Evolutionary conservation across 345 rosid genomes (phyloP), one percentile per base, ranked within the genome.

Genomic region (Ceriops decandra): DNA sequence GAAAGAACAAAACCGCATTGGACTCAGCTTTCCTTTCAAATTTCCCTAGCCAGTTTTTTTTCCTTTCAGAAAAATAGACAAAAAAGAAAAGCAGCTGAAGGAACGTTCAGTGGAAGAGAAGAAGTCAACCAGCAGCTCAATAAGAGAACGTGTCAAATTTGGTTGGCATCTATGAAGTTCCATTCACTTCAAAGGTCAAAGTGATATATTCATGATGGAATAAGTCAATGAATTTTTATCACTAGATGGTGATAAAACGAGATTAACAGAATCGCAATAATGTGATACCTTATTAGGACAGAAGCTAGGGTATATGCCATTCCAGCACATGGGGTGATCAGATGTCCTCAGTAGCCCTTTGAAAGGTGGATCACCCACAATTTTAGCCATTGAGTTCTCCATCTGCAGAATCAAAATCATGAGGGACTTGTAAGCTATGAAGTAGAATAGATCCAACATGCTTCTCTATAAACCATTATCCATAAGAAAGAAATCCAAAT

Each of bases 221-320:
- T 51, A 30, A 60, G 21, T 32, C 27, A n/a, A 11, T 2, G 31
- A 56, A 47, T 6, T 11, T 4, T 36, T 59, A 42, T 42, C 49
- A 11, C 17, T 13, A 42, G 13, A 11, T 11, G 46, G 49, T 42
- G 49, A 42, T 33, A 42, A 42, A 13, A 13, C 15, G 49, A 42
- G 49, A 9, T 42, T 42, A 42, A 42, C 49, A 42, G 0, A 42
- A 42, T 42, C 1, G 24, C 59, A 56, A 56, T 26, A 13, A 62
- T 28, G n/a, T 28, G 28, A 22, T 87, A 90, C 98, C 96, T 85
- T 83, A 62, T 75, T 66, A 51, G 83, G 76, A 78, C 83, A 76
- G 82, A 74, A 84, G 30, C 76, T 42, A 60, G 91, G 82, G 64
- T 58, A 74, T 60, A 56, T 38, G 51, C 75, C 69, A 54, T 85